Conservation (phyloP, 495 filamentous ascomycete genomes). For the Neurospora africana region DNA sequence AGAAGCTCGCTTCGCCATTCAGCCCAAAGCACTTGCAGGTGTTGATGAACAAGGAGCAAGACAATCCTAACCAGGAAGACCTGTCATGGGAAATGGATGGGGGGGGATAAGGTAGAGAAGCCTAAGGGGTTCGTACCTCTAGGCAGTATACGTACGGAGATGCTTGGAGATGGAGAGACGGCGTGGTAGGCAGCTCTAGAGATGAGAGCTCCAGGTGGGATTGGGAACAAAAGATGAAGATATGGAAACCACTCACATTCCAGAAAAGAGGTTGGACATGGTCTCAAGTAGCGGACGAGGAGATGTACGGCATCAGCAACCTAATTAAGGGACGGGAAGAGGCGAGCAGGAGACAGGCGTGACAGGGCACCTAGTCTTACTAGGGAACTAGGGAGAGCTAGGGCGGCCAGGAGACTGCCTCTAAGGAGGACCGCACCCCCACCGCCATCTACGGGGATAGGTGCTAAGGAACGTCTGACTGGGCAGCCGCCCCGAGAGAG, state of each 20-base stretch:
- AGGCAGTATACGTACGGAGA: not conserved
- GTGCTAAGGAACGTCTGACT: not conserved
- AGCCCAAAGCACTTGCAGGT: not conserved
- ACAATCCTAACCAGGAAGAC: not conserved
- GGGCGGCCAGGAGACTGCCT: not conserved
- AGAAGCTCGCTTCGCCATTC: not conserved
- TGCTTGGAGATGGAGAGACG: not conserved
- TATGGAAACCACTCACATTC: slow-evolving; percentile 51
- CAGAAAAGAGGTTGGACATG: slow-evolving; percentile 72
- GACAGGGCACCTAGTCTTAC: not conserved
- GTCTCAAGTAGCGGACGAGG: slow-evolving; percentile 12
- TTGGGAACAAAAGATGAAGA: not conserved
- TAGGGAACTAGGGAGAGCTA: not conserved
- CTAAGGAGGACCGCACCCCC: not conserved
- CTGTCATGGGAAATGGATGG: not conserved
- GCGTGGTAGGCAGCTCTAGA: not conserved
- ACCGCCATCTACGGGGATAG: not conserved
- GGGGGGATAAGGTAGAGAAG: not conserved
- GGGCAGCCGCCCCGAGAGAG: not conserved
- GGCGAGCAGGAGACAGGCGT: slow-evolving; percentile 1
- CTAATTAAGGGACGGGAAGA: not conserved
- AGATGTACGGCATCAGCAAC: not conserved
- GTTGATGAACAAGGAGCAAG: not conserved
- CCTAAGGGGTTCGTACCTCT: not conserved
- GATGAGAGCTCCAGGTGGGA: not conserved